These are phyloP conservation scores for Penstemon davidsonii DNA, from an alignment of 257 asterid genomes.

Conservation along the genomic window DNA sequence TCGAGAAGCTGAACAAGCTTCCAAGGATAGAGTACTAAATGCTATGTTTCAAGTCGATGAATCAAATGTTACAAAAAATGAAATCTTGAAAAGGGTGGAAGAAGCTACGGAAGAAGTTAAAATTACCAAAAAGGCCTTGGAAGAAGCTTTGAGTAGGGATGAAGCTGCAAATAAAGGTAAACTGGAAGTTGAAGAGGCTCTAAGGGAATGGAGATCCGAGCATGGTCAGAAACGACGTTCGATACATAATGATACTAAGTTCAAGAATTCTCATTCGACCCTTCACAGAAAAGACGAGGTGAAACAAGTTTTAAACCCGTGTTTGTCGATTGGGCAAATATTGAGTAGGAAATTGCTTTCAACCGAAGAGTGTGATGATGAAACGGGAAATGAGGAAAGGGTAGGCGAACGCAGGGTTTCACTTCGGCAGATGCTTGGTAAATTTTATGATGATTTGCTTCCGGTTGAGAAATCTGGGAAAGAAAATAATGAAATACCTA, in stretches of 20 bases:
- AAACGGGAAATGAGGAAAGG: conserved; percentile 33
- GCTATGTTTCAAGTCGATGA: conserved; percentile 62
- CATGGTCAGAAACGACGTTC: conserved; percentile 66
- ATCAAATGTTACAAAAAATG: conserved; percentile 53
- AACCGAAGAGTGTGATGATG: conserved; percentile 63
- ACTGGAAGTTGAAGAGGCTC: conserved; percentile 79
- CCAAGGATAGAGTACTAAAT: conserved; percentile 43
- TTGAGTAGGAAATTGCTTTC: conserved; percentile 74
- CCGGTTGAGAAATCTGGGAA: conserved; percentile 40
- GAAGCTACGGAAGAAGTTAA: conserved; percentile 84
- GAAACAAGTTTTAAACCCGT: conserved; percentile 57
- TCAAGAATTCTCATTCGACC: conserved; percentile 48
- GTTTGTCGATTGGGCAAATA: conserved; percentile 63
- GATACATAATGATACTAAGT: conserved; percentile 50
- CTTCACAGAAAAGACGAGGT: conserved; percentile 35
- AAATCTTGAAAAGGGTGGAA: conserved; percentile 69
- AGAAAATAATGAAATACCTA: conserved; percentile 49
- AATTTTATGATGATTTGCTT: conserved; percentile 29
- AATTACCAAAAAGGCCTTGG: conserved; percentile 65
- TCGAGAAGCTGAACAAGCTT: conserved; percentile 59
- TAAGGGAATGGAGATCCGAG: conserved; percentile 87
- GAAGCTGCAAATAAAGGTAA: conserved; percentile 77
- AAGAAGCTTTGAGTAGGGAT: conserved; percentile 72
- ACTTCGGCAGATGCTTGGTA: conserved; percentile 71
- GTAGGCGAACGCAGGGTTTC: conserved; percentile 64